Evolutionary conservation across 2,329 filamentous ascomycete genomes (phyloP).

Genomic region (Colletotrichum lindemuthianum): DNA sequence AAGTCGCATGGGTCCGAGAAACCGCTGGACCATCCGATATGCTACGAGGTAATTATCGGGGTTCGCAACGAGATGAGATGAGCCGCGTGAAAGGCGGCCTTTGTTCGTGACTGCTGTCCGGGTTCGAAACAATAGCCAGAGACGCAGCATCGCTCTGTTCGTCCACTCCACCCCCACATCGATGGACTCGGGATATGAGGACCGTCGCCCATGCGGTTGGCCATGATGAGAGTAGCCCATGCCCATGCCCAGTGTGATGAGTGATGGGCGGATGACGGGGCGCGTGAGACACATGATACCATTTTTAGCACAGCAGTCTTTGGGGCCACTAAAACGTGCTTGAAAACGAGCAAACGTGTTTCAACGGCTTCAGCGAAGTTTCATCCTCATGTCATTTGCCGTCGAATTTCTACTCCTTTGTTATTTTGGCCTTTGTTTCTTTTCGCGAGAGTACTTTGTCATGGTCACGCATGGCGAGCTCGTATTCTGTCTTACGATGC

Average conservation of each 20-base stretch:
- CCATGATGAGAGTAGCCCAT: too few relatives aligned
- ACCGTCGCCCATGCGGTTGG: too few relatives aligned
- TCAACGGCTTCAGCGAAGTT: neutral
- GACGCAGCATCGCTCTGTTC: too few relatives aligned
- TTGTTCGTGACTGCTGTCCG: too few relatives aligned
- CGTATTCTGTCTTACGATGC: constrained; percentile 9
- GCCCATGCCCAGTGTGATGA: too few relatives aligned
- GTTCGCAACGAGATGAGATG: too few relatives aligned
- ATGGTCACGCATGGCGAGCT: neutral
- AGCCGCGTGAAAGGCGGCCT: too few relatives aligned
- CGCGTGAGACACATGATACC: constrained; percentile 9
- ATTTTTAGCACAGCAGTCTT: constrained; percentile 11
- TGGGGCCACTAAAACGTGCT: neutral
- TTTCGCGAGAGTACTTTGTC: neutral
- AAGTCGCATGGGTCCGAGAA: too few relatives aligned
- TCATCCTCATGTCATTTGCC: neutral
- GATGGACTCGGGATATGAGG: too few relatives aligned
- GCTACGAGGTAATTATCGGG: too few relatives aligned
- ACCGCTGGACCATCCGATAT: neutral
- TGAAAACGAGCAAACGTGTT: neutral
- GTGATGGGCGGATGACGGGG: constrained; percentile 1
- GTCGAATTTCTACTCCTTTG: neutral
- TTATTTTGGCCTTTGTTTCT: neutral
- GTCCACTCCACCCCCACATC: too few relatives aligned
- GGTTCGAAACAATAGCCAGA: too few relatives aligned